These are phyloP conservation scores for Backusella circina DNA, from an alignment of 192 early-diverging fungal species.

Conservation along the genomic window DNA sequence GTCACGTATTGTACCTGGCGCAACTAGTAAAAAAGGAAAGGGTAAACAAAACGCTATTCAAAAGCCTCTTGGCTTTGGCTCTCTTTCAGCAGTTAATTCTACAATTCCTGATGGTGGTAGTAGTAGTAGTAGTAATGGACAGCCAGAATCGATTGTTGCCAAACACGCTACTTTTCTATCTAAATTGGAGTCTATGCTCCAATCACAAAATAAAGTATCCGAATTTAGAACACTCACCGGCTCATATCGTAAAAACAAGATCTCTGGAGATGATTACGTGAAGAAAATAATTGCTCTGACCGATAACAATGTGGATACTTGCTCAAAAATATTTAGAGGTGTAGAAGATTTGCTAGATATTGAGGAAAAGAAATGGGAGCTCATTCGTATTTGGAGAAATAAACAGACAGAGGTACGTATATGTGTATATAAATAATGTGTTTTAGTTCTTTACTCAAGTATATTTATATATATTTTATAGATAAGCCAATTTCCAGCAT, in stretches of 20 bases:
- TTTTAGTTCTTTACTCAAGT: conserved; percentile 10
- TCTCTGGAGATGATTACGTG: conserved; percentile 41
- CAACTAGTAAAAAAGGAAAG: conserved; percentile 1
- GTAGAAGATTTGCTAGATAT: conserved; percentile 47
- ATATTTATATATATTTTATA: background rate
- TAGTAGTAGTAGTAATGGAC: background rate
- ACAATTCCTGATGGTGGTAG: background rate
- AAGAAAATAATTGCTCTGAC: conserved; percentile 36
- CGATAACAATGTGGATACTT: conserved; percentile 33
- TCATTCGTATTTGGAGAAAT: conserved; percentile 66
- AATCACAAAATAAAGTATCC: conserved; percentile 29
- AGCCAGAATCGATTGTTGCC: background rate
- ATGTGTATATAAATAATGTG: background rate
- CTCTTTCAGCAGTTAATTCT: background rate
- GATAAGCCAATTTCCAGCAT: conserved; percentile 19
- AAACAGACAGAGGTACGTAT: conserved; percentile 54
- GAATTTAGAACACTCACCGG: conserved; percentile 49
- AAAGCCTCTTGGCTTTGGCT: conserved; percentile 9
- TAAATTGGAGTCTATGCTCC: conserved; percentile 33
- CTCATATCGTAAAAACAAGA: conserved; percentile 39
- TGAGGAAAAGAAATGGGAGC: conserved; percentile 50
- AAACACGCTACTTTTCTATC: conserved; percentile 39
- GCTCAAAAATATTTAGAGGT: conserved; percentile 47
- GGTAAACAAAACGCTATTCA: background rate
- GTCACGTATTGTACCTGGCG: background rate